Conservation (phyloP, 768 basidiomycete species). For the Dendrothele bispora region DNA sequence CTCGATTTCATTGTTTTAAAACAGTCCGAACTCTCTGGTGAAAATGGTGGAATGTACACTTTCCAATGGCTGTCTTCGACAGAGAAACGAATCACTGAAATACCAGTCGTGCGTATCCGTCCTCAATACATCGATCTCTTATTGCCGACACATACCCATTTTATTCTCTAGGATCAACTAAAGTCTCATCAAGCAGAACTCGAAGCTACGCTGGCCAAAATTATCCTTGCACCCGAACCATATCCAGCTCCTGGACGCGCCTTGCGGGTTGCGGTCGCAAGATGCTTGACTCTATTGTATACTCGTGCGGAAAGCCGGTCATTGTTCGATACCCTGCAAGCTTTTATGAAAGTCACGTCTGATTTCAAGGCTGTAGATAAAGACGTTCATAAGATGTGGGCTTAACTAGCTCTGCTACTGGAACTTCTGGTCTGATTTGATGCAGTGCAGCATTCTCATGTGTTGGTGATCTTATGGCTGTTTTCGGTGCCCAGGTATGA, state of each 20-base stretch:
- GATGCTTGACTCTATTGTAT: slow-evolving; percentile 77
- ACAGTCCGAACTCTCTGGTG: slow-evolving; percentile 67
- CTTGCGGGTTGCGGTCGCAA: slow-evolving; percentile 71
- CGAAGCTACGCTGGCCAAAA: slow-evolving; percentile 64
- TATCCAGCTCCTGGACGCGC: slow-evolving; percentile 89
- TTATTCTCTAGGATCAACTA: slow-evolving; percentile 53
- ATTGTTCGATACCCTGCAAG: slow-evolving; percentile 84
- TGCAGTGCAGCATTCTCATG: slow-evolving; percentile 80
- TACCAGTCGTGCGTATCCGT: slow-evolving; percentile 48
- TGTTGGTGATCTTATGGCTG: slow-evolving; percentile 86
- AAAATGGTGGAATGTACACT: slow-evolving; percentile 79
- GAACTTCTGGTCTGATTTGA: slow-evolving; percentile 2
- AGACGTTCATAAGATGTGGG: slow-evolving; percentile 69
- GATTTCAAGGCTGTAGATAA: slow-evolving; percentile 70
- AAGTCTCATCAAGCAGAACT: slow-evolving; percentile 63
- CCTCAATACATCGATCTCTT: slow-evolving; percentile 7
- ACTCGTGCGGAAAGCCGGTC: slow-evolving; percentile 79
- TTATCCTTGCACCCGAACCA: slow-evolving; percentile 60
- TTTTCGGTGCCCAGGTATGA: slow-evolving; percentile 80
- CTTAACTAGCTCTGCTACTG: slow-evolving; percentile 2
- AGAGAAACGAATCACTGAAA: slow-evolving; percentile 54
- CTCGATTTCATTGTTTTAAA: slow-evolving; percentile 6
- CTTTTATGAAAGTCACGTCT: slow-evolving; percentile 69
- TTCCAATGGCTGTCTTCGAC: slow-evolving; percentile 80
- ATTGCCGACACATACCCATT: neutral